A percentile compares a stretch with the other conserved stretches of the same genome.
Conservation (phyloP, 345 rosid species). For the Bruguiera parviflora region DNA sequence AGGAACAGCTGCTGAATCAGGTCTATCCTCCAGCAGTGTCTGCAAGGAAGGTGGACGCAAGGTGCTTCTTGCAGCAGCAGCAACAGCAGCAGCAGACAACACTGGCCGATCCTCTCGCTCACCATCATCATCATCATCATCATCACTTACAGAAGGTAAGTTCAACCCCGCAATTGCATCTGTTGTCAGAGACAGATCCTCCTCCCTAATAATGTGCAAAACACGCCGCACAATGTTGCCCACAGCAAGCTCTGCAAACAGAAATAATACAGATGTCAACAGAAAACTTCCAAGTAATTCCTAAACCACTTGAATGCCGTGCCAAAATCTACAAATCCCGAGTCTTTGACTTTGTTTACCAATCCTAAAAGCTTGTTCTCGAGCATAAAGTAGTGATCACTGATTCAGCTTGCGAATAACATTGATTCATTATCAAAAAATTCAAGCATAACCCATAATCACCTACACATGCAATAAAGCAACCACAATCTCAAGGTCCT, state of each 20-base stretch:
- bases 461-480: too few species aligned
- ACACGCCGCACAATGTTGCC: conserved; percentile 95
- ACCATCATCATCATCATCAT: conserved; percentile 40
- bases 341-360: too few species aligned
- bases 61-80: conserved; percentile 93
- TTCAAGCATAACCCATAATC: too few species aligned
- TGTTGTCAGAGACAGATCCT: conserved; percentile 72
- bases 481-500: too few species aligned
- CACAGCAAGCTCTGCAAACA: conserved; percentile 90
- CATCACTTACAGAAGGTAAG: conserved; percentile 63
- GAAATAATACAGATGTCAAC: neutral
- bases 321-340: too few species aligned
- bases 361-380: too few species aligned
- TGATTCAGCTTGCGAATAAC: too few species aligned
- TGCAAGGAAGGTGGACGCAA: conserved; percentile 93
- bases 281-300: neutral
- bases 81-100: conserved; percentile 82
- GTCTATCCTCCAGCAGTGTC: conserved; percentile 76
- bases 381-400: too few species aligned
- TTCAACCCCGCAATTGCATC: conserved; percentile 80
- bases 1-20: conserved; percentile 62
- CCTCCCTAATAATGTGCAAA: conserved; percentile 93
- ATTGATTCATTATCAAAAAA: too few species aligned
- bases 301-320: neutral
- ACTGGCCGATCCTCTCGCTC: conserved; percentile 54